Conservation (phyloP, 306 rosid genomes). For the Ormosia semicastrata region DNA sequence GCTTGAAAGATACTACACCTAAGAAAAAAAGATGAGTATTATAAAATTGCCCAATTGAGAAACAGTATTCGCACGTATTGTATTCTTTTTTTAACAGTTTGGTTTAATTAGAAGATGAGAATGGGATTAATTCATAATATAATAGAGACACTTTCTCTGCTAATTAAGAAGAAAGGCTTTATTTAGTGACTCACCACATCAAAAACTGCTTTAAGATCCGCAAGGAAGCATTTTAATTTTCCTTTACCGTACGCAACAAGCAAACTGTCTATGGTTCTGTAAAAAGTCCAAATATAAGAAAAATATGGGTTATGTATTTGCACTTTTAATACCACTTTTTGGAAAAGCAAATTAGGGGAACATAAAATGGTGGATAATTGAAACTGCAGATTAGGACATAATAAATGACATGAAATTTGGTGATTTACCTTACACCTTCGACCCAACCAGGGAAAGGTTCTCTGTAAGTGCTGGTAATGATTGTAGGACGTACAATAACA, state of each 20-base stretch:
- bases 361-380: not conserved
- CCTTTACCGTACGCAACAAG: slow-evolving; percentile 71
- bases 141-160: not conserved
- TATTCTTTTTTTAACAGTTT: not conserved
- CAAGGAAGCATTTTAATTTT: slow-evolving; percentile 49
- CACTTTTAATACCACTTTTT: not conserved
- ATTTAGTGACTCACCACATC: slow-evolving; percentile 50
- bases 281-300: not conserved
- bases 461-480: slow-evolving; percentile 64
- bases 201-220: slow-evolving; percentile 35
- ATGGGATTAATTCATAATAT: not conserved
- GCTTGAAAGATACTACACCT: too few species aligned
- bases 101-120: not conserved
- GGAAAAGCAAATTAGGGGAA: not conserved
- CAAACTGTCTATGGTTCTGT: slow-evolving; percentile 68
- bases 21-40: too few species aligned
- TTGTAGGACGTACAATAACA: slow-evolving; percentile 64
- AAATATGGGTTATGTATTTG: not conserved
- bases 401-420: not conserved
- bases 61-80: too few species aligned
- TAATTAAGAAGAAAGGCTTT: not conserved
- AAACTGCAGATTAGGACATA: not conserved
- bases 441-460: slow-evolving; percentile 93
- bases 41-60: too few species aligned
- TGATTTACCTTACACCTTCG: slow-evolving; percentile 68